Base-by-base conservation (phyloP, 108 stramenopile species). In the Tribonema minus region DNA sequence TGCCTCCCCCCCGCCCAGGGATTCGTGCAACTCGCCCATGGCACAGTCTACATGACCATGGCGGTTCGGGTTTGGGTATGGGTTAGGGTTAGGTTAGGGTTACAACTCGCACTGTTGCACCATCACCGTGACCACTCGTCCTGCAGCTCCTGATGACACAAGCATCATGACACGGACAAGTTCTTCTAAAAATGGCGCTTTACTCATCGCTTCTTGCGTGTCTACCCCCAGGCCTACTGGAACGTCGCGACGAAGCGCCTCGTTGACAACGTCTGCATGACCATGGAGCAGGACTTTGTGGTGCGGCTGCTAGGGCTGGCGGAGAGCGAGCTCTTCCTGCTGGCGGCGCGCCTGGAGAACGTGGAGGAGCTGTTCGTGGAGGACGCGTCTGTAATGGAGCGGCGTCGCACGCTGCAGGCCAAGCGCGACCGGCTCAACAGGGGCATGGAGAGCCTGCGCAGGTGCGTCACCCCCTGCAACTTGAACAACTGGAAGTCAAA, bases 241-340 rank as follows among this genome's bases (percentile, higher is more conserved):
- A 82, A 85, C 61, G 78, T 85, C 6, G 84, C 84, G 1, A 85
- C 82, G 2, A 75, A 80, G 62, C 36, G 84, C 0, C 38, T 85
- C 30, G 78, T 85, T 29, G 84, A 85, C 82, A 85, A 85, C 71
- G 81, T 85, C 33, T 85, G 84, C 82, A 85, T 85, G 84, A 80
- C 78, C 23, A 37, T 85, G 70, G 84, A 85, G 71, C 71, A 80
- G 31, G 78, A 76, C 41, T 85, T 85, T 40, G 71, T 79, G 9
- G 77, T 64, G 26, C 61, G 63, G 27, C 67, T 83, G n/a, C 64
- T 85, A 7, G 67, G 35, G 15, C 31, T 72, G 38, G 74, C 82
- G 27, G 82, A 85, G 76, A 71, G 37, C 25, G 72, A 74, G 36
- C 27, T 74, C 31, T 82, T 82, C 80, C 71, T 82, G 34, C 63